Percentiles rank a stretch among this genome's conserved stretches.
Conservation (phyloP, 208 protist species). For the Naegleria gruberi region DNA sequence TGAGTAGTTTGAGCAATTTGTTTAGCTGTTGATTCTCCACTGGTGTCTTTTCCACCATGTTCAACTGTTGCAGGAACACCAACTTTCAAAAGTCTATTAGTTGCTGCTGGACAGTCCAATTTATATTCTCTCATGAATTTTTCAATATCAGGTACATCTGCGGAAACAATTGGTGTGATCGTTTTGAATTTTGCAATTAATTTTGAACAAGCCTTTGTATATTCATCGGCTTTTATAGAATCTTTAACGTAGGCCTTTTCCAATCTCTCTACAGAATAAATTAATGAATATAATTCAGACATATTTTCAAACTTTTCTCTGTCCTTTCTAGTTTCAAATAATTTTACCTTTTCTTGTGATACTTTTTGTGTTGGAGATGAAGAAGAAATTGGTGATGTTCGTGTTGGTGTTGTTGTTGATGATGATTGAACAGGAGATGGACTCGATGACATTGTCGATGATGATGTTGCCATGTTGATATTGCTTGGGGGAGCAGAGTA, state of each 20-base stretch:
- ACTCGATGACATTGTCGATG: neutral
- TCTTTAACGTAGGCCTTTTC: constrained; percentile 63
- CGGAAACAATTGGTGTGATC: neutral
- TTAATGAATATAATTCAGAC: constrained; percentile 61
- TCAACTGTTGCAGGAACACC: constrained; percentile 7
- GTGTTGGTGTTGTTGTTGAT: neutral
- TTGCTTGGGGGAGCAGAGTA: neutral
- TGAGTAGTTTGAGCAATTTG: constrained; percentile 31
- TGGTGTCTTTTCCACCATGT: neutral
- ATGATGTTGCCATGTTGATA: neutral
- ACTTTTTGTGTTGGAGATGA: neutral
- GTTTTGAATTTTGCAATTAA: constrained; percentile 26
- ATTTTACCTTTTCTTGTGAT: neutral
- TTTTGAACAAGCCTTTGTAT: constrained; percentile 26
- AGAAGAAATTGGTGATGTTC: too few species aligned
- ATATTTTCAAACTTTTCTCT: constrained; percentile 56
- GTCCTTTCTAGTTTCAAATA: constrained; percentile 31
- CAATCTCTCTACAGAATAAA: constrained; percentile 49
- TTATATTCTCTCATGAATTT: constrained; percentile 19
- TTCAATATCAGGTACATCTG: constrained; percentile 9
- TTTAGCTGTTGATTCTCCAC: neutral
- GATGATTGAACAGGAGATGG: neutral
- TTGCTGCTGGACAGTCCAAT: constrained; percentile 14
- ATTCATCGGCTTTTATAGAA: constrained; percentile 45
- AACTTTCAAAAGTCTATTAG: neutral